These are phyloP conservation scores for Sisymbrium irio DNA, from an alignment of 345 rosid species.

Conservation along the genomic window DNA sequence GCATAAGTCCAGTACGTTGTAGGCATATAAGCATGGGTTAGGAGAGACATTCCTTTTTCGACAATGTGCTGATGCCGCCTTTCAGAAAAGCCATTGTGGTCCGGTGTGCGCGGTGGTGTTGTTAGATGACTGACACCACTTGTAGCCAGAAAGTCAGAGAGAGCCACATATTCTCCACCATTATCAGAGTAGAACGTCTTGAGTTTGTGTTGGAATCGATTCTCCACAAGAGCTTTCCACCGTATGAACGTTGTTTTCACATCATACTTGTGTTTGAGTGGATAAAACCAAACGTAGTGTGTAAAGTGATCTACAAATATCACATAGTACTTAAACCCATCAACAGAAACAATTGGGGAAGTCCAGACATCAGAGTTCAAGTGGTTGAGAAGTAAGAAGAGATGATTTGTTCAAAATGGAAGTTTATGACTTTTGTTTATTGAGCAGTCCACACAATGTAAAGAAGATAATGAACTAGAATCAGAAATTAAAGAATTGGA, in stretches of 20 bases:
- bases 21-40: neutral
- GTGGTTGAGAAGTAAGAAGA: neutral
- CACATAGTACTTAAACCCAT: neutral
- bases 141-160: neutral
- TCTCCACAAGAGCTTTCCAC: neutral
- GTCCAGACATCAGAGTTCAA: neutral
- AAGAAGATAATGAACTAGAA: neutral
- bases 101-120: neutral
- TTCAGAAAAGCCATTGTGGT: neutral
- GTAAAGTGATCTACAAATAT: neutral
- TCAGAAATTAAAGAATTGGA: neutral
- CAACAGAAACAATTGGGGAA: neutral
- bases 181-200: neutral
- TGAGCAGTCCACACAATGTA: no score
- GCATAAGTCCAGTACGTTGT: neutral
- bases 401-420: neutral
- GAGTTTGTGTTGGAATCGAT: neutral
- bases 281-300: neutral
- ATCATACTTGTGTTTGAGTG: neutral
- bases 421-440: neutral
- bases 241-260: neutral
- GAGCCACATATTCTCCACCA: neutral
- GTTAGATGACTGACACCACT: neutral
- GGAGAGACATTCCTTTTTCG: neutral
- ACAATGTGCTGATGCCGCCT: neutral